These are phyloP conservation scores for Heterobasidion parviporum DNA, from an alignment of 1,284 basidiomycete species.

Conservation along the genomic window DNA sequence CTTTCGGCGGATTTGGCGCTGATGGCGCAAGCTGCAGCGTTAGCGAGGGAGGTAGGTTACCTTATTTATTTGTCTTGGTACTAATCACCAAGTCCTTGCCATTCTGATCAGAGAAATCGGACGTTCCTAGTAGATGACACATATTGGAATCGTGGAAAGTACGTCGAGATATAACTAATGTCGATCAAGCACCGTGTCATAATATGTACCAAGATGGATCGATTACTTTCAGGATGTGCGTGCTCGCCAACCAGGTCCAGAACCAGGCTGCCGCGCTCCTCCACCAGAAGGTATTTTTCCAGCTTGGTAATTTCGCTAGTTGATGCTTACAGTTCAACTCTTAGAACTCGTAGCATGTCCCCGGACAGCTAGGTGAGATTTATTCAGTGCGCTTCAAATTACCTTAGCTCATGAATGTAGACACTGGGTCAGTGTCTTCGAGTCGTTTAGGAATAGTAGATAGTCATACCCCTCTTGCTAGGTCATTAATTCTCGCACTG, in stretches of 20 bases:
- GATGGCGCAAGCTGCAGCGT: conserved; percentile 55
- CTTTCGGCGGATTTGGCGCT: conserved; percentile 55
- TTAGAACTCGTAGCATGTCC: conserved; percentile 70
- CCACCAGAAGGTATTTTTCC: conserved; percentile 44
- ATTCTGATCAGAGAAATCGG: conserved; percentile 17
- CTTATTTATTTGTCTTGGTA: not conserved
- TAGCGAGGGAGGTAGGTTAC: conserved; percentile 50
- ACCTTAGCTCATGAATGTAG: conserved; percentile 23
- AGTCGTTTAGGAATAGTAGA: not conserved
- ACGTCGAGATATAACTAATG: conserved; percentile 11
- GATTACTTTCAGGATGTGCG: conserved; percentile 56
- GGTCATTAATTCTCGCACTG: conserved; percentile 56
- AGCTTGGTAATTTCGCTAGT: conserved; percentile 1
- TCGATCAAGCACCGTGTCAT: not conserved
- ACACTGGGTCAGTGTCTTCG: conserved; percentile 45
- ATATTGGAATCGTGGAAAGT: conserved; percentile 67
- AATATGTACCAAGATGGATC: conserved; percentile 38
- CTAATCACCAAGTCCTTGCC: not conserved
- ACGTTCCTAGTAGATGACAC: conserved; percentile 30
- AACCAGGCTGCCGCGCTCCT: conserved; percentile 53
- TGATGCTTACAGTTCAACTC: not conserved
- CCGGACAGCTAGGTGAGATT: conserved; percentile 45
- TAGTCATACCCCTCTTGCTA: conserved; percentile 15
- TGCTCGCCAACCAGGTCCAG: conserved; percentile 51
- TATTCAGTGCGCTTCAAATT: conserved; percentile 3